phyloP scores from a whole-genome alignment of 768 basidiomycete species.

The Boletus tylopilopsis region DNA sequence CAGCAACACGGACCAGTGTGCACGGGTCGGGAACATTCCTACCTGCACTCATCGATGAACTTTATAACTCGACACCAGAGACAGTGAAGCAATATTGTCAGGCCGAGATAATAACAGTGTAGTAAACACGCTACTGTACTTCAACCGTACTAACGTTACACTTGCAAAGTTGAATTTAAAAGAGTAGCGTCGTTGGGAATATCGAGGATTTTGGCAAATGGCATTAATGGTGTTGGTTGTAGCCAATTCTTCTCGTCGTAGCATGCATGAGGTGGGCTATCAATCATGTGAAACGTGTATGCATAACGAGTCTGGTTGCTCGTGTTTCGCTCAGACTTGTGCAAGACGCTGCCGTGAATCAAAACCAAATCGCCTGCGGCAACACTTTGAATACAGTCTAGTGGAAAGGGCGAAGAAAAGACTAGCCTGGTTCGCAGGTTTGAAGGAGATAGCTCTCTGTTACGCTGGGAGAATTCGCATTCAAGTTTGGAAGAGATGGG shows the following conservation, averaged over 20 bases:
- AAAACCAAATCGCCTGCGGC: constrained; percentile 79
- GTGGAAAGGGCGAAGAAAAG: neutral
- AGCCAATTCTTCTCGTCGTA: constrained; percentile 96
- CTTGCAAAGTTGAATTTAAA: neutral
- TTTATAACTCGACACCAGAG: constrained; percentile 43
- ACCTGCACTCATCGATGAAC: constrained; percentile 61
- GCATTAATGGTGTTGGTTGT: constrained; percentile 81
- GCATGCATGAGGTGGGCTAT: constrained; percentile 59
- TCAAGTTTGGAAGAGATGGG: constrained; percentile 15
- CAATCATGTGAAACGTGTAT: constrained; percentile 96
- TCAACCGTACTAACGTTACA: neutral
- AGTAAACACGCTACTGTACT: neutral
- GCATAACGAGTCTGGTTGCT: constrained; percentile 81
- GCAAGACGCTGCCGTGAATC: constrained; percentile 90
- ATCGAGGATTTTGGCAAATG: constrained; percentile 64
- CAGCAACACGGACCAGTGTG: constrained; percentile 49
- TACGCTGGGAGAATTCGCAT: neutral
- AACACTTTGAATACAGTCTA: neutral
- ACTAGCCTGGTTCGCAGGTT: constrained; percentile 66
- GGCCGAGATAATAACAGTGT: constrained; percentile 19
- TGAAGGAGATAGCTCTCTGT: constrained; percentile 59
- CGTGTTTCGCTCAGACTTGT: constrained; percentile 86
- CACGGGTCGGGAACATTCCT: constrained; percentile 63
- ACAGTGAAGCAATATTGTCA: constrained; percentile 29
- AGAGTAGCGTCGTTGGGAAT: constrained; percentile 7